Conservation (phyloP, 805 yeast species). For the Monosporozyma yasuniensis region DNA sequence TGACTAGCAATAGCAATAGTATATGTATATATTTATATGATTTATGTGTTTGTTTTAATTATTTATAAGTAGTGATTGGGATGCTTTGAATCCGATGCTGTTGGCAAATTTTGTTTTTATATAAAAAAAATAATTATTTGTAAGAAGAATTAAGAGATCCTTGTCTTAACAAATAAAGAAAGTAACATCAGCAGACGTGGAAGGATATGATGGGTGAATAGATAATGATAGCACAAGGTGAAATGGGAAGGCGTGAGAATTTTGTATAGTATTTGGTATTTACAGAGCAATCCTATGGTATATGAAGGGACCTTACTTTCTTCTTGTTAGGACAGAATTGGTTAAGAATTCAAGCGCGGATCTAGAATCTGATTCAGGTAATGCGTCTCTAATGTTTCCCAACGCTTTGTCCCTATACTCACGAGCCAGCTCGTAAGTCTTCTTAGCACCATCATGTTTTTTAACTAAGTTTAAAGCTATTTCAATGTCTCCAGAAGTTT, state of each 20-base stretch:
- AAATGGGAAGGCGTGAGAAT: too few relatives aligned
- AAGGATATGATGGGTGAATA: too few relatives aligned
- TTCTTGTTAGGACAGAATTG: constrained; percentile 72
- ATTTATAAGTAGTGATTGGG: too few relatives aligned
- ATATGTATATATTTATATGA: too few relatives aligned
- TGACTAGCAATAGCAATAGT: too few relatives aligned
- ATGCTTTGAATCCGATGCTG: too few relatives aligned
- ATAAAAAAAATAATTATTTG: neutral
- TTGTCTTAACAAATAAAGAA: neutral
- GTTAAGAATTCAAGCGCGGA: constrained; percentile 82
- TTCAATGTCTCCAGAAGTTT: constrained; percentile 73
- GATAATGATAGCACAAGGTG: too few relatives aligned
- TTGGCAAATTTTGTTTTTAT: neutral
- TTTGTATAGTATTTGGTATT: neutral
- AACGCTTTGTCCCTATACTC: constrained; percentile 72
- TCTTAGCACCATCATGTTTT: constrained; percentile 60
- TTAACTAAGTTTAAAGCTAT: constrained; percentile 68
- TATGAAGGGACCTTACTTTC: constrained; percentile 46
- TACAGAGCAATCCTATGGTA: neutral
- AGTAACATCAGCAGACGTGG: too few relatives aligned
- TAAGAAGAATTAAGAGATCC: neutral
- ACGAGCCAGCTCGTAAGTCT: constrained; percentile 69
- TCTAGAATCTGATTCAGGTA: constrained; percentile 86
- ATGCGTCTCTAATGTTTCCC: constrained; percentile 47
- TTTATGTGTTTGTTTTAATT: too few relatives aligned